A percentile compares a stretch with the other conserved stretches of the same genome.
phyloP scores from a whole-genome alignment of 495 filamentous ascomycete genomes.

The Hypoxylon lenormandii region DNA sequence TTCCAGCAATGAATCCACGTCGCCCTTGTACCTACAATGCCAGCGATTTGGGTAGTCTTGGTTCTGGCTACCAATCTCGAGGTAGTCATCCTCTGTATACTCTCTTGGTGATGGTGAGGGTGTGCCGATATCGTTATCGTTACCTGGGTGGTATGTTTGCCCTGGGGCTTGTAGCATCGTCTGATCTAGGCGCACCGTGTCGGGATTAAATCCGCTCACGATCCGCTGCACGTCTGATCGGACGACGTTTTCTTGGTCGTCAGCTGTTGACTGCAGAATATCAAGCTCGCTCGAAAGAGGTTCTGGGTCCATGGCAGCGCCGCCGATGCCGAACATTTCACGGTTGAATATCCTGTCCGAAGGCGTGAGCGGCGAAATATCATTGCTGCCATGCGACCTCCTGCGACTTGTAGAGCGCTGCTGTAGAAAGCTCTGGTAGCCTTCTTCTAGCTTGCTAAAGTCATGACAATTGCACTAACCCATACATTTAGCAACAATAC shows the following conservation, averaged over 20 bases:
- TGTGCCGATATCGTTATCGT: constrained; percentile 23
- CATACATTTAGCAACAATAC: constrained; percentile 23
- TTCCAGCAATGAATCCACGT: constrained; percentile 29
- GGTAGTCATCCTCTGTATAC: constrained; percentile 1
- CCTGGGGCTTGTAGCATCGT: constrained; percentile 30
- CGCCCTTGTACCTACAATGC: constrained; percentile 42
- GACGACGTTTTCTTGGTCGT: constrained; percentile 13
- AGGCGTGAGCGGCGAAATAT: constrained; percentile 4
- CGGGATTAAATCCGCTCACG: constrained; percentile 24
- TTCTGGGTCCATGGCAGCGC: constrained; percentile 34
- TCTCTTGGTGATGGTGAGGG: constrained; percentile 16
- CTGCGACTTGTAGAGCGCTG: constrained; percentile 14
- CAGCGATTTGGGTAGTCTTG: constrained; percentile 35
- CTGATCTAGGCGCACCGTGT: constrained; percentile 19
- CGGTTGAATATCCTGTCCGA: constrained; percentile 16
- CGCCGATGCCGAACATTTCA: constrained; percentile 46
- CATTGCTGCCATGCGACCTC: constrained; percentile 16
- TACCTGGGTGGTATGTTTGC: constrained; percentile 37
- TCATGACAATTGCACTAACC: constrained; percentile 49
- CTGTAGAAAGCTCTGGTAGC: constrained; percentile 15
- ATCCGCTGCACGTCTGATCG: constrained; percentile 31
- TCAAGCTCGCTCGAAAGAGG: constrained; percentile 22
- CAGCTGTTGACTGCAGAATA: constrained; percentile 8
- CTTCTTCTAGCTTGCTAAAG: constrained; percentile 43
- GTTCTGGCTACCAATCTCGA: constrained; percentile 46